These are phyloP conservation scores for Colletotrichum orchidophilum DNA, from an alignment of 2,329 filamentous ascomycete species.

Conservation along the genomic window DNA sequence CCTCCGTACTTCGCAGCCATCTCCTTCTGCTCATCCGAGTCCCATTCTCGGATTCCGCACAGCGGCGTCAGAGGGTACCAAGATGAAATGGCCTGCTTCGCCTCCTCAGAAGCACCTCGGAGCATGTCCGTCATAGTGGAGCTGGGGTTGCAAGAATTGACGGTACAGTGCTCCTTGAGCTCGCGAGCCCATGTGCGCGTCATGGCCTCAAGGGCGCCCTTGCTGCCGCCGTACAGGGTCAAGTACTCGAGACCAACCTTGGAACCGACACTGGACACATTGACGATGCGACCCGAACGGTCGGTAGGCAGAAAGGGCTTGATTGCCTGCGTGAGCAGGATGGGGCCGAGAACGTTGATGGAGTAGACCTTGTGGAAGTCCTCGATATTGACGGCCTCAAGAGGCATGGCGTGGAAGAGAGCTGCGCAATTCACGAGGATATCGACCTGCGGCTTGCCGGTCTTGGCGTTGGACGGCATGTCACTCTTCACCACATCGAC, in stretches of 20 bases:
- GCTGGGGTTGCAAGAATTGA: slow-evolving; percentile 67
- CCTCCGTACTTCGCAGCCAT: slow-evolving; percentile 60
- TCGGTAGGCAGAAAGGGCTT: slow-evolving; percentile 64
- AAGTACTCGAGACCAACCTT: slow-evolving; percentile 63
- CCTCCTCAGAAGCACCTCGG: slow-evolving; percentile 61
- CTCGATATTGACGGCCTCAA: slow-evolving; percentile 55
- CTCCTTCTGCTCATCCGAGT: slow-evolving; percentile 41
- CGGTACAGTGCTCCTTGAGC: slow-evolving; percentile 63
- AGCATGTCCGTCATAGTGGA: slow-evolving; percentile 51
- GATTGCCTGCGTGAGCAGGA: slow-evolving; percentile 64
- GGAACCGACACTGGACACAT: slow-evolving; percentile 63
- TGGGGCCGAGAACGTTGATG: slow-evolving; percentile 67
- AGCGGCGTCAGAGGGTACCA: slow-evolving; percentile 62
- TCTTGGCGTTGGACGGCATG: slow-evolving; percentile 50
- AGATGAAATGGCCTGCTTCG: slow-evolving; percentile 46
- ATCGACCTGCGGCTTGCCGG: slow-evolving; percentile 62
- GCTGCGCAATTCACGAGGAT: slow-evolving; percentile 69
- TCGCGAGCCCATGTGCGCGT: slow-evolving; percentile 70
- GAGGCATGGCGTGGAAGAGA: slow-evolving; percentile 55
- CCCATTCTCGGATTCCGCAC: slow-evolving; percentile 43
- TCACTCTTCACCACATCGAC: slow-evolving; percentile 60
- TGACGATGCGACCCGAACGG: slow-evolving; percentile 66
- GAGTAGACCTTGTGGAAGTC: slow-evolving; percentile 65
- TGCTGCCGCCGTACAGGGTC: slow-evolving; percentile 69
- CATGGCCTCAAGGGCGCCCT: slow-evolving; percentile 70